Conservation (phyloP, 371 early-diverging fungal genomes). For the Syncephalastrum sp. region DNA sequence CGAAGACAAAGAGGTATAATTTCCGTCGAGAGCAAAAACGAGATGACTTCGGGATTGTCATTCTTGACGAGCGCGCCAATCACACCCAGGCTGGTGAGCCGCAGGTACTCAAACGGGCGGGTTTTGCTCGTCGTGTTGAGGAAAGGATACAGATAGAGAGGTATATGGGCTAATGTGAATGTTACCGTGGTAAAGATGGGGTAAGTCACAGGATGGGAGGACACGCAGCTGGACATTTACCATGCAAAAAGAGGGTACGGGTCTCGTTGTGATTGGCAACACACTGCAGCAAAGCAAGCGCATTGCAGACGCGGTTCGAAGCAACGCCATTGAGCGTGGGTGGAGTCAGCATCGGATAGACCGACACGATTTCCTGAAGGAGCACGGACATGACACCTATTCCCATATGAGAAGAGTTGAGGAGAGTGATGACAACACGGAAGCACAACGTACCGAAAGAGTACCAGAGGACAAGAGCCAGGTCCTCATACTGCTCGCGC, state of each 20-base stretch:
- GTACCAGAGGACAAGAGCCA: conserved; percentile 96
- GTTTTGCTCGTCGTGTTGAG: conserved; percentile 95
- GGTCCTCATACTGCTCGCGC: conserved; percentile 91
- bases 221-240: conserved; percentile 26
- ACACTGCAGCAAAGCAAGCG: conserved; percentile 93
- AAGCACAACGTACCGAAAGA: conserved; percentile 71
- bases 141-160: conserved; percentile 96
- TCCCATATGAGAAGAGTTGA: neutral
- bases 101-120: conserved; percentile 92
- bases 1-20: conserved; percentile 97
- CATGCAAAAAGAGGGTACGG: conserved; percentile 82
- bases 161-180: conserved; percentile 80
- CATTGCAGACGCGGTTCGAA: conserved; percentile 95
- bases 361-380: conserved; percentile 92
- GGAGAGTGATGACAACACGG: too few species aligned
- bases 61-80: conserved; percentile 97
- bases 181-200: too few species aligned
- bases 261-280: conserved; percentile 95
- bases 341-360: conserved; percentile 89
- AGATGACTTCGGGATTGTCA: conserved; percentile 93
- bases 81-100: conserved; percentile 92
- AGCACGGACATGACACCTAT: conserved; percentile 90
- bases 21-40: conserved; percentile 95
- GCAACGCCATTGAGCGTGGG: conserved; percentile 85
- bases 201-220: too few species aligned